phyloP scores from a whole-genome alignment of 2,329 filamentous ascomycete species.

The Aspergillus unguis region DNA sequence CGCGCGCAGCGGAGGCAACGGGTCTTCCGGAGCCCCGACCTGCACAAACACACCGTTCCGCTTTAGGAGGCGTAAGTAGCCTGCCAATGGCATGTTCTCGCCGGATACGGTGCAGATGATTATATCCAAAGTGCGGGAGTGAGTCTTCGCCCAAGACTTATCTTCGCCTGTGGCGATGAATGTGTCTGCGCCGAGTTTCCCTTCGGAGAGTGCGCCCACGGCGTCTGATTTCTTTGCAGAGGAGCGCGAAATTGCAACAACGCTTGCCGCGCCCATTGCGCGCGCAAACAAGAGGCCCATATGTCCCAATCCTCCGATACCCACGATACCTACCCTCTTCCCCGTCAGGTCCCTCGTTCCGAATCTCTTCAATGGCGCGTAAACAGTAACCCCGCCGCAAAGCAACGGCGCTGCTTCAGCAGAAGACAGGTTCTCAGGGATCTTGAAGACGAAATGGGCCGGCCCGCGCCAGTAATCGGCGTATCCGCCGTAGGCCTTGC shows the following conservation, averaged over 20 bases:
- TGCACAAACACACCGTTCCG: slow-evolving; percentile 62
- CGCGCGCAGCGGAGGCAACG: slow-evolving; percentile 52
- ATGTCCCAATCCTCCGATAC: slow-evolving; percentile 71
- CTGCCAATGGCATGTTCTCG: slow-evolving; percentile 59
- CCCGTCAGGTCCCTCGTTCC: slow-evolving; percentile 60
- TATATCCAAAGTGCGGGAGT: slow-evolving; percentile 52
- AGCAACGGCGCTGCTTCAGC: slow-evolving; percentile 65
- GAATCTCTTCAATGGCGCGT: slow-evolving; percentile 64
- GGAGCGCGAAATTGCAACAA: slow-evolving; percentile 55
- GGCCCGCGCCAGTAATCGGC: slow-evolving; percentile 54
- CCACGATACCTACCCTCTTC: slow-evolving; percentile 67
- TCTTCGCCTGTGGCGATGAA: slow-evolving; percentile 60
- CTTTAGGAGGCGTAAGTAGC: slow-evolving; percentile 61
- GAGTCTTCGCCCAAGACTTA: slow-evolving; percentile 49
- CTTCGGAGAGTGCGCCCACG: slow-evolving; percentile 23
- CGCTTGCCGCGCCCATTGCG: slow-evolving; percentile 64
- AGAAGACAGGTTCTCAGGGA: slow-evolving; percentile 50
- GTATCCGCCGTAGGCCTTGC: slow-evolving; percentile 53
- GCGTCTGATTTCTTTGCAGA: slow-evolving; percentile 52
- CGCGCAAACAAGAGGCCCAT: slow-evolving; percentile 68
- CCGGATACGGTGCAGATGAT: slow-evolving; percentile 58
- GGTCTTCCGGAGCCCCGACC: slow-evolving; percentile 63
- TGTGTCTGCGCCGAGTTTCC: slow-evolving; percentile 50
- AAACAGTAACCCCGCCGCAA: slow-evolving; percentile 74
- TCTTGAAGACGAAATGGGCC: slow-evolving; percentile 58